Conservation (phyloP, 179 eudicot genomes). For the Gypsophila paniculata region DNA sequence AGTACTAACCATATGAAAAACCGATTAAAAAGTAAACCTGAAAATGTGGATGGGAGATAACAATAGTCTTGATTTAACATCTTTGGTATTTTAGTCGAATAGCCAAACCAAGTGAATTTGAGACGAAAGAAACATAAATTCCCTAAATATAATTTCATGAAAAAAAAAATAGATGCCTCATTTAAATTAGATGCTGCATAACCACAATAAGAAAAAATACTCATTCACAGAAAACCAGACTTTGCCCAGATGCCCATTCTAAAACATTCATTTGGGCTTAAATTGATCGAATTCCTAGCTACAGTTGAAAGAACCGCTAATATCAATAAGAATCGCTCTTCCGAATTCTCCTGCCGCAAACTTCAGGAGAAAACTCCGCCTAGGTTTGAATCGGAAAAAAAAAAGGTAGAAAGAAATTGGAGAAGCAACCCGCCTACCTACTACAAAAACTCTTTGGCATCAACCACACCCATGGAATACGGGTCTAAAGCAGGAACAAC, state of each 20-base stretch:
- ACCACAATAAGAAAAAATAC: not conserved
- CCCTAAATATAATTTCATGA: too few species aligned
- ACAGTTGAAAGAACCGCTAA: not conserved
- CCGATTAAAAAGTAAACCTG: too few species aligned
- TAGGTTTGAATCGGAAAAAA: constrained; percentile 9
- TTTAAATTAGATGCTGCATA: not conserved
- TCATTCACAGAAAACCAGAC: constrained; percentile 18
- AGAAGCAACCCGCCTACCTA: constrained; percentile 22
- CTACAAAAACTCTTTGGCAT: constrained; percentile 30
- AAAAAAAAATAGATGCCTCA: too few species aligned
- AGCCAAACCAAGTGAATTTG: too few species aligned
- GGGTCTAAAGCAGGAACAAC: not conserved
- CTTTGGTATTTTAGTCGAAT: too few species aligned
- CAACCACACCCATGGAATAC: constrained; percentile 12
- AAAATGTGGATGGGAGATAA: too few species aligned
- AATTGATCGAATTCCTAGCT: constrained; percentile 21
- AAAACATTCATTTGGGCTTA: not conserved
- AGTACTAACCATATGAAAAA: too few species aligned
- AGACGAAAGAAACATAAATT: too few species aligned
- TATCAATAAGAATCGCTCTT: constrained; percentile 1
- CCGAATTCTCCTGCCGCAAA: constrained; percentile 1
- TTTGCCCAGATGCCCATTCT: not conserved
- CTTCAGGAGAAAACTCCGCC: constrained; percentile 10
- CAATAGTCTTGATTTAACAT: too few species aligned
- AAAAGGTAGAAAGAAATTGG: not conserved